Evolutionary conservation across 495 filamentous ascomycete species (phyloP).

Genomic region (Aspergillus leporis): DNA sequence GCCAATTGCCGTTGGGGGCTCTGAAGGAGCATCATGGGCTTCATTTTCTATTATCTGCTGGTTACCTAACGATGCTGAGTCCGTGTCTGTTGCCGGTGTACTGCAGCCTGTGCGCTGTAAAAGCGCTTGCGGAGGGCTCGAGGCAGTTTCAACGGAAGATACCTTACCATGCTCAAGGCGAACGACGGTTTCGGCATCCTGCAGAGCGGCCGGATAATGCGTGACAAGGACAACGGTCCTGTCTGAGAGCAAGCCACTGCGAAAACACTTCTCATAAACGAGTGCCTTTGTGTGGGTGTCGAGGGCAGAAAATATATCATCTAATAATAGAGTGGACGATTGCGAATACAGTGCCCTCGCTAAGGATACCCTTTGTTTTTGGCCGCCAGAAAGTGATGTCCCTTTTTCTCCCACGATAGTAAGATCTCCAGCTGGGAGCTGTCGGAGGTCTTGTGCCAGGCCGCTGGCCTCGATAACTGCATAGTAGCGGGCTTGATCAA

Average conservation of each 20-base stretch:
- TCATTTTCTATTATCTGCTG: background rate
- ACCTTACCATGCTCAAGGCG: constrained; percentile 42
- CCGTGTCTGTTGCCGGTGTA: constrained; percentile 12
- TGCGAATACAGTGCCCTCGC: constrained; percentile 65
- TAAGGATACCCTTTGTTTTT: constrained; percentile 61
- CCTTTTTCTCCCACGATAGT: constrained; percentile 66
- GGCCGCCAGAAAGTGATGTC: constrained; percentile 66
- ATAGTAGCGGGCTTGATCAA: constrained; percentile 56
- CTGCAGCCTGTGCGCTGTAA: constrained; percentile 3
- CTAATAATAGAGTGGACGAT: constrained; percentile 57
- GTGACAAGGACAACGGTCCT: constrained; percentile 67
- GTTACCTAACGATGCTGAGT: background rate
- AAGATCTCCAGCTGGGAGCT: constrained; percentile 59
- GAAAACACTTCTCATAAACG: constrained; percentile 63
- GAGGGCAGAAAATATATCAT: constrained; percentile 62
- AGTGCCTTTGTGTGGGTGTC: constrained; percentile 66
- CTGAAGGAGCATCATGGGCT: constrained; percentile 8
- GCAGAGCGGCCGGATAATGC: constrained; percentile 51
- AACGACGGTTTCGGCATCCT: constrained; percentile 47
- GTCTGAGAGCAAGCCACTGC: constrained; percentile 54
- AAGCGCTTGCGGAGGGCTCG: background rate
- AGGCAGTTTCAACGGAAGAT: constrained; percentile 8
- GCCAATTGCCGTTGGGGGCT: constrained; percentile 5
- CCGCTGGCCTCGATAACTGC: constrained; percentile 58
- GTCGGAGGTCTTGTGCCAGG: constrained; percentile 57